phyloP scores from a whole-genome alignment of 371 early-diverging fungal species.

The Rhizopus delemar region DNA sequence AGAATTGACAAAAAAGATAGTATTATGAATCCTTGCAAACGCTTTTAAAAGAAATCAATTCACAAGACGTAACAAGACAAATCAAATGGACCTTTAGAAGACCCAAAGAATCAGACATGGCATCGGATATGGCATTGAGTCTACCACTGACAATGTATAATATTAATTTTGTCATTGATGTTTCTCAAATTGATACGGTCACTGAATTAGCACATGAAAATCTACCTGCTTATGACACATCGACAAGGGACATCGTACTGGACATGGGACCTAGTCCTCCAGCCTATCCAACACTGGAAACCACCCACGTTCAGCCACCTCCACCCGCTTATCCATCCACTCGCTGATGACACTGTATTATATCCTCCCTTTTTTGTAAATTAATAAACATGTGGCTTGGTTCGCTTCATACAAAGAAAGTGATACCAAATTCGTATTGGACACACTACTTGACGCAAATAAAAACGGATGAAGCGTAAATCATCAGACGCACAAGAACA shows the following conservation, averaged over 20 bases:
- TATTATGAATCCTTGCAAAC: slow-evolving; percentile 36
- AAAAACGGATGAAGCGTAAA: no score
- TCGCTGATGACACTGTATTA: no score
- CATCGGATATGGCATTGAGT: slow-evolving; percentile 21
- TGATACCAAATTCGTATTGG: no score
- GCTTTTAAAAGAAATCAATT: slow-evolving; percentile 36
- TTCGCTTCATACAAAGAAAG: no score
- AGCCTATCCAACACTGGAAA: no score
- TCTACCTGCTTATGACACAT: slow-evolving; percentile 37
- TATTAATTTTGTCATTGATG: slow-evolving; percentile 36
- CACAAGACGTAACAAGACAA: slow-evolving; percentile 29
- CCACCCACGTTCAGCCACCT: no score
- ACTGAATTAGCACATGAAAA: slow-evolving; percentile 22
- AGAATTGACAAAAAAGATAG: slow-evolving; percentile 8
- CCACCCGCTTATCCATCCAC: no score
- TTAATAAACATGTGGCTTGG: no score
- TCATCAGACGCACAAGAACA: no score
- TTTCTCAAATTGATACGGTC: slow-evolving; percentile 36
- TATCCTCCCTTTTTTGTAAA: no score
- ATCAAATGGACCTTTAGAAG: slow-evolving; percentile 41
- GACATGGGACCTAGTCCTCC: slow-evolving; percentile 32
- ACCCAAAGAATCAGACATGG: slow-evolving; percentile 31
- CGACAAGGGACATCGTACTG: slow-evolving; percentile 36
- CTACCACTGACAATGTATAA: slow-evolving; percentile 18
- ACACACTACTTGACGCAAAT: no score